Evolutionary conservation across 2,329 filamentous ascomycete genomes (phyloP).

Genomic region (Paraconiothyrium sp.): DNA sequence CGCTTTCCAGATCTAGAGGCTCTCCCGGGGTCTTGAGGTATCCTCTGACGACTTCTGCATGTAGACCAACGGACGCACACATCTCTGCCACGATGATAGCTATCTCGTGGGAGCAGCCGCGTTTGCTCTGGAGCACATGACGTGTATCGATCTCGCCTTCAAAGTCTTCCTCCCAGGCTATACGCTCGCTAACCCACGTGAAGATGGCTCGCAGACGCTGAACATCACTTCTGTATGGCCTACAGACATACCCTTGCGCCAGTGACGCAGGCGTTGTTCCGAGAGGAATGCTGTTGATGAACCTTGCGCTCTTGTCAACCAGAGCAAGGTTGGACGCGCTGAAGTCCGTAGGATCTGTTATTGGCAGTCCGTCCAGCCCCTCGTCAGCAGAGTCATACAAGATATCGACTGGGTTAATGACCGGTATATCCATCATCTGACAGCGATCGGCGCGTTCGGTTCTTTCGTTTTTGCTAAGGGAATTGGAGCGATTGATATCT

Average conservation of each 20-base stretch:
- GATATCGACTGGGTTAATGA: conserved; percentile 89
- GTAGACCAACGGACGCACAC: conserved; percentile 88
- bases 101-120: conserved; percentile 89
- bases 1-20: conserved; percentile 73
- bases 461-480: conserved; percentile 86
- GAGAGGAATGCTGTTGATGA: conserved; percentile 83
- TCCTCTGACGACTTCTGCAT: conserved; percentile 85
- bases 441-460: conserved; percentile 87
- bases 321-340: conserved; percentile 79
- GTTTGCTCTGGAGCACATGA: conserved; percentile 82
- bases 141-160: conserved; percentile 85
- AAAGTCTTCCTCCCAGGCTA: conserved; percentile 94
- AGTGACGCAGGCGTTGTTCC: conserved; percentile 83
- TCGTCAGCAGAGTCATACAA: conserved; percentile 87
- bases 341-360: conserved; percentile 85
- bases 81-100: conserved; percentile 89
- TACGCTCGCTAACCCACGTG: conserved; percentile 95
- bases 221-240: conserved; percentile 92
- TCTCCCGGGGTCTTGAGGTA: conserved; percentile 94
- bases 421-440: conserved; percentile 91
- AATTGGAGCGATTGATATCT: conserved; percentile 95
- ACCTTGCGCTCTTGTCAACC: conserved; percentile 95
- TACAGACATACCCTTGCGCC: conserved; percentile 90
- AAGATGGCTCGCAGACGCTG: conserved; percentile 94
- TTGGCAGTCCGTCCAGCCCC: conserved; percentile 81